These are phyloP conservation scores for Aspergillus unguis DNA, from an alignment of 2,329 filamentous ascomycete genomes.

Conservation along the genomic window DNA sequence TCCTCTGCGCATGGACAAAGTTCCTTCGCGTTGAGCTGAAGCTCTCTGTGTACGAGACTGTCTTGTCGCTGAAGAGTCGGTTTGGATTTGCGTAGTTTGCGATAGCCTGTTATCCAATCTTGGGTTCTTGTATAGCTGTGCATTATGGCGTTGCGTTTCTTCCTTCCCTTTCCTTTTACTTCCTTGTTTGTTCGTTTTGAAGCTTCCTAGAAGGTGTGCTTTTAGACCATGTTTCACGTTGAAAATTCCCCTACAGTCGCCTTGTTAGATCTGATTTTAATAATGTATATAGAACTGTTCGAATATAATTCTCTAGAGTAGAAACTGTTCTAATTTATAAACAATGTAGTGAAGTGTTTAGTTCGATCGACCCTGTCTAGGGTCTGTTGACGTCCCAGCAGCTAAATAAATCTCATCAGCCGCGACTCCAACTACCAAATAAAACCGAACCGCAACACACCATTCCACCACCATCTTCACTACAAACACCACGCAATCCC, in stretches of 20 bases:
- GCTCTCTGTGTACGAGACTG: slow-evolving; percentile 57
- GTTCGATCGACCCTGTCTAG: not conserved
- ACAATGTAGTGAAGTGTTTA: not conserved
- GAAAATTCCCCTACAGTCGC: not conserved
- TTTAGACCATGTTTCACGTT: not conserved
- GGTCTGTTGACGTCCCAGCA: not conserved
- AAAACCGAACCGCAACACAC: not conserved
- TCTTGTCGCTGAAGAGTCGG: slow-evolving; percentile 50
- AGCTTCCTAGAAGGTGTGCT: not conserved
- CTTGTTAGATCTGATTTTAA: not conserved
- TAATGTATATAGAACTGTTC: slow-evolving; percentile 5
- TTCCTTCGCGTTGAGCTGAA: slow-evolving; percentile 58
- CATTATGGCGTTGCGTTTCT: slow-evolving; percentile 18
- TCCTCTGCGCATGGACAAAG: slow-evolving; percentile 51
- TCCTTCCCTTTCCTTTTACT: slow-evolving; percentile 3
- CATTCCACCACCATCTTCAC: not conserved
- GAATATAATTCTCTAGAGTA: not conserved
- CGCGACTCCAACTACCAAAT: not conserved
- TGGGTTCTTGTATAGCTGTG: slow-evolving; percentile 11
- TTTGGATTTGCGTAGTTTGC: slow-evolving; percentile 39
- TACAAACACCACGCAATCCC: not conserved
- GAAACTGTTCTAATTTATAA: too few species aligned
- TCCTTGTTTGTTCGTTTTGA: not conserved
- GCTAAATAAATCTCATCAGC: not conserved
- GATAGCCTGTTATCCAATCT: not conserved